Evolutionary conservation across 2,329 filamentous ascomycete genomes (phyloP).

Genomic region (Aureobasidium mangrovei): DNA sequence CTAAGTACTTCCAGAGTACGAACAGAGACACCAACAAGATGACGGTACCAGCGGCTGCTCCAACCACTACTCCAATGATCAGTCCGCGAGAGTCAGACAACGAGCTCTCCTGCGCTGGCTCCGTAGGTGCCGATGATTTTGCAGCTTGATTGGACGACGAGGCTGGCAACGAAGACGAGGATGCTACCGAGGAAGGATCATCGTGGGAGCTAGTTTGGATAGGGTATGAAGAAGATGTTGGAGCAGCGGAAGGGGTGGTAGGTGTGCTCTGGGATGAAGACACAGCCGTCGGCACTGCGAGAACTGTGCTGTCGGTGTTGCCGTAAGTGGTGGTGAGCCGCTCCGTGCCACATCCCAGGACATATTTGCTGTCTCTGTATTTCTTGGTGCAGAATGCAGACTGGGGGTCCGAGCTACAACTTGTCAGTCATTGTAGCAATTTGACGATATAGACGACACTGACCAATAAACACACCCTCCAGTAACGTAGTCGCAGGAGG

Average conservation of each 20-base stretch:
- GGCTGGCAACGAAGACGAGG: neutral
- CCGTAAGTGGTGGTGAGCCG: neutral
- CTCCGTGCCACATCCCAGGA: neutral
- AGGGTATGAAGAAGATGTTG: neutral
- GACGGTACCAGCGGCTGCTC: neutral
- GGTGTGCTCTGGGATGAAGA: neutral
- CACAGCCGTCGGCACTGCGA: neutral
- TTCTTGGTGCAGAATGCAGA: neutral
- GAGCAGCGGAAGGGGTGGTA: neutral
- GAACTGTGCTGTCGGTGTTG: neutral
- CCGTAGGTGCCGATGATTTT: neutral
- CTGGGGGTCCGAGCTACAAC: neutral
- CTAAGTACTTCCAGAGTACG: neutral
- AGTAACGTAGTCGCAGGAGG: constrained; percentile 16
- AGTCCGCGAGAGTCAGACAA: neutral
- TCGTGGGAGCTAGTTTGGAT: neutral
- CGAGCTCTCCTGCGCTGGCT: neutral
- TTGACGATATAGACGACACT: neutral
- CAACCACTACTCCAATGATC: constrained; percentile 2
- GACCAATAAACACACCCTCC: constrained; percentile 19
- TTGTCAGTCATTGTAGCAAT: constrained; percentile 5
- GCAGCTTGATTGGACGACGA: neutral
- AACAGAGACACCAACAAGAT: neutral
- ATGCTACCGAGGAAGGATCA: neutral
- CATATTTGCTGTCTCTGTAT: neutral